Percentiles rank a stretch among this genome's conserved stretches.
These are phyloP conservation scores for Tolypocladium endophyticum DNA, from an alignment of 2,329 filamentous ascomycete genomes.

Conservation along the genomic window DNA sequence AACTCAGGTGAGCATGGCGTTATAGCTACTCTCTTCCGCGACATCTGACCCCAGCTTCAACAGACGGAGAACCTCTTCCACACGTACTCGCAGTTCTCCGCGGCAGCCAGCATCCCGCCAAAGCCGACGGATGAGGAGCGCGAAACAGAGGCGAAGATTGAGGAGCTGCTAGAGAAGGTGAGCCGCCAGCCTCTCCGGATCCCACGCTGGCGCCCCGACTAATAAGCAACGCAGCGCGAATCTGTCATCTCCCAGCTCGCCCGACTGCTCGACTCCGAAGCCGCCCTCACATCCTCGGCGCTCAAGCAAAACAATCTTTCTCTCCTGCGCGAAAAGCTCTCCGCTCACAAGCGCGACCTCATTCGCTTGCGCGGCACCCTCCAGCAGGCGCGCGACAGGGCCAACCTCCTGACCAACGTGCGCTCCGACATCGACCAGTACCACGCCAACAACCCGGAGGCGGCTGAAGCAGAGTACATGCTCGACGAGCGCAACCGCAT, in stretches of 20 bases:
- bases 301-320: constrained; percentile 96
- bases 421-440: constrained; percentile 88
- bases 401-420: constrained; percentile 83
- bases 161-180: constrained; percentile 72
- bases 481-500: constrained; percentile 76
- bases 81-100: constrained; percentile 83
- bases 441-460: constrained; percentile 68
- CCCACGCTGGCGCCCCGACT: constrained; percentile 4
- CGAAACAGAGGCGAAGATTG: constrained; percentile 67
- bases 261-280: constrained; percentile 87
- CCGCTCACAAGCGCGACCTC: constrained; percentile 78
- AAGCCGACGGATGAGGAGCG: constrained; percentile 81
- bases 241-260: constrained; percentile 69
- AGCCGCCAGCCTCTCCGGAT: background rate
- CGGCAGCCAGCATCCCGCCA: constrained; percentile 64
- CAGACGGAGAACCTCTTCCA: constrained; percentile 80
- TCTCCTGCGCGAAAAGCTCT: constrained; percentile 81
- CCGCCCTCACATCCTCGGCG: constrained; percentile 74
- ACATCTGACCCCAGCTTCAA: background rate
- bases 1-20: constrained; percentile 60
- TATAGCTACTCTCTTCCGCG: background rate
- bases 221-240: constrained; percentile 53
- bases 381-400: constrained; percentile 68
- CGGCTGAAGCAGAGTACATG: constrained; percentile 94
- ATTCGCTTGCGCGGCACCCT: constrained; percentile 63